phyloP scores from a whole-genome alignment of 176 grass and related monocot genomes.

The Rhynchospora pubera region DNA sequence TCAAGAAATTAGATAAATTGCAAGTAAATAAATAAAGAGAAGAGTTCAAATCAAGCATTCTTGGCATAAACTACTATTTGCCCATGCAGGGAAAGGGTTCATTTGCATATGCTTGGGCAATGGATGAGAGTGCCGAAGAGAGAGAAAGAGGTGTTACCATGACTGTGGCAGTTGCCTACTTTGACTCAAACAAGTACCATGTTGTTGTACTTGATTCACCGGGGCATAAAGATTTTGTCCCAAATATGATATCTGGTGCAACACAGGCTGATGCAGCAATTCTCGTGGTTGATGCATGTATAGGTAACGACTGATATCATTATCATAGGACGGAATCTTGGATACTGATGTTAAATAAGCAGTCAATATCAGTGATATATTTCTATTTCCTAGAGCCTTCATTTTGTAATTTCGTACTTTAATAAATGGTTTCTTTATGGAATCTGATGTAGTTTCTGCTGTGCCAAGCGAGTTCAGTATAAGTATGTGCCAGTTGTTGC shows the following conservation, averaged over 20 bases:
- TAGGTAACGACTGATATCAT: constrained; percentile 9
- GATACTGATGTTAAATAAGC: neutral
- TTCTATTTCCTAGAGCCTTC: neutral
- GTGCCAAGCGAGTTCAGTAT: neutral
- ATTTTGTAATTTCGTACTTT: neutral
- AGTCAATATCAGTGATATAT: neutral
- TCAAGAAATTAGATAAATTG: too few species aligned
- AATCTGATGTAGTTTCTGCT: neutral
- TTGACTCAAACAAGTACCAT: constrained; percentile 80
- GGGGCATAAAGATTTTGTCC: constrained; percentile 97
- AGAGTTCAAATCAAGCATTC: too few species aligned
- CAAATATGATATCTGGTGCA: constrained; percentile 98
- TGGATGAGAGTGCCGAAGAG: constrained; percentile 97
- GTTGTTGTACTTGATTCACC: constrained; percentile 90
- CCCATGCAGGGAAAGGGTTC: constrained; percentile 69
- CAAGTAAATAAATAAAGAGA: too few species aligned
- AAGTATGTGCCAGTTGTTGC: neutral
- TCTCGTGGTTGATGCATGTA: constrained; percentile 90
- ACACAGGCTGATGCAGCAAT: constrained; percentile 93
- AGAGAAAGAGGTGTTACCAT: constrained; percentile 95
- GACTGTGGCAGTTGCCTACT: constrained; percentile 89
- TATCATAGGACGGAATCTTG: neutral
- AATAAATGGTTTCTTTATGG: neutral
- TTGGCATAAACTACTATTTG: neutral
- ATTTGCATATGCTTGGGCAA: constrained; percentile 97